phyloP scores from a whole-genome alignment of 1,284 basidiomycete genomes.

The Cryptococcus maquisensis region DNA sequence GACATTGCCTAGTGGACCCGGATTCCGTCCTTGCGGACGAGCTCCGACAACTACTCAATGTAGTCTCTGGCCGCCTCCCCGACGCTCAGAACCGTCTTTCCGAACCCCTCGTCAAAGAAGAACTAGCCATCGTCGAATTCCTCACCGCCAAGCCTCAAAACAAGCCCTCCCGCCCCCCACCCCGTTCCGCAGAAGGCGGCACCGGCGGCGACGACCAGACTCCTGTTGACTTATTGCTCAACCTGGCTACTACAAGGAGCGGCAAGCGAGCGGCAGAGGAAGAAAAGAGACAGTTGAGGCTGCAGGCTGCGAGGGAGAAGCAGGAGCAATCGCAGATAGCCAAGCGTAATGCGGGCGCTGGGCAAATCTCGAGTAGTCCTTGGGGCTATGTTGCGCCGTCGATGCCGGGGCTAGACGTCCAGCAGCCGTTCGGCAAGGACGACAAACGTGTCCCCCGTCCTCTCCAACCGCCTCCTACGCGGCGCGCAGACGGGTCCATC shows the following conservation, averaged over 20 bases:
- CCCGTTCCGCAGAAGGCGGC: slow-evolving; percentile 2
- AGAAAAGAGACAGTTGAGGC: slow-evolving; percentile 40
- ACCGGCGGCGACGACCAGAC: slow-evolving; percentile 34
- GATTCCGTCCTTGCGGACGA: slow-evolving; percentile 49
- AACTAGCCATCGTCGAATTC: slow-evolving; percentile 50
- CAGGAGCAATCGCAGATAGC: slow-evolving; percentile 34
- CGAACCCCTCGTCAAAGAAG: slow-evolving; percentile 50
- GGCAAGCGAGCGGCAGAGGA: slow-evolving; percentile 45
- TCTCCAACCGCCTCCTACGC: slow-evolving; percentile 32
- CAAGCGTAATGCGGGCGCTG: slow-evolving; percentile 13
- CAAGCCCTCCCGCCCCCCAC: slow-evolving; percentile 10
- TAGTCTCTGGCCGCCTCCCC: slow-evolving; percentile 48
- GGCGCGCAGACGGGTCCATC: slow-evolving; percentile 15
- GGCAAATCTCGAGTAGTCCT: slow-evolving; percentile 23
- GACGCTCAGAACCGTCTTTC: slow-evolving; percentile 45
- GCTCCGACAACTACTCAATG: slow-evolving; percentile 47
- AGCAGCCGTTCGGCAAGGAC: slow-evolving; percentile 42
- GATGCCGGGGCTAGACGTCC: slow-evolving; percentile 48
- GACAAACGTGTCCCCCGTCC: slow-evolving; percentile 35
- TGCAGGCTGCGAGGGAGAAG: slow-evolving; percentile 42
- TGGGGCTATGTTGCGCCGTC: slow-evolving; percentile 48
- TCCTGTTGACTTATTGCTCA: slow-evolving; percentile 44
- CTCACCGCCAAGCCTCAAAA: slow-evolving; percentile 43
- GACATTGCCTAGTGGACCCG: slow-evolving; percentile 41
- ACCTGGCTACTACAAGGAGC: slow-evolving; percentile 42